phyloP scores from a whole-genome alignment of 2,329 filamentous ascomycete species.

The Colletotrichum shisoi region DNA sequence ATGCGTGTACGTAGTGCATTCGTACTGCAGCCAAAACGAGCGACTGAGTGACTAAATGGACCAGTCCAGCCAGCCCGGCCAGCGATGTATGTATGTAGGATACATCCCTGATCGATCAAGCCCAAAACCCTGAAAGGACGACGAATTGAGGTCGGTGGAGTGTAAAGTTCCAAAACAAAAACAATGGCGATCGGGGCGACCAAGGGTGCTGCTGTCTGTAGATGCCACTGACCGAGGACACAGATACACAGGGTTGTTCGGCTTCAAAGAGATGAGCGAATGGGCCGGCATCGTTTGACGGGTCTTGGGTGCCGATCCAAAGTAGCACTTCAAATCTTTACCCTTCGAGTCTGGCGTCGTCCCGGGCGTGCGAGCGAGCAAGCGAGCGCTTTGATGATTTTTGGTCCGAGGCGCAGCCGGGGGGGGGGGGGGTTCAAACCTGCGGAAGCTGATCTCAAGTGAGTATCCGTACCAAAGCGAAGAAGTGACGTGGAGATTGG shows the following conservation, averaged over 20 bases:
- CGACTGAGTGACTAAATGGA: conserved; percentile 30
- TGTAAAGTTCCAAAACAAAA: background rate
- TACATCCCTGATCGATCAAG: background rate
- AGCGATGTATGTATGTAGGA: background rate
- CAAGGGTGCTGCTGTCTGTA: background rate
- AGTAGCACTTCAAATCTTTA: background rate
- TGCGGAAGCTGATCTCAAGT: conserved; percentile 4
- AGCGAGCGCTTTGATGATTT: conserved; percentile 3
- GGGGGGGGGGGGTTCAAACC: background rate
- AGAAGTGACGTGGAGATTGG: conserved; percentile 30
- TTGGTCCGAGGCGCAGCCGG: conserved; percentile 9
- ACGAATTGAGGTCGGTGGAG: background rate
- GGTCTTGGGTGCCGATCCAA: conserved; percentile 8
- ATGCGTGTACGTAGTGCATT: background rate
- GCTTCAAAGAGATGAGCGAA: conserved; percentile 11
- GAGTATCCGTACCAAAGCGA: background rate
- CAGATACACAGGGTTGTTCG: background rate
- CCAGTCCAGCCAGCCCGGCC: conserved; percentile 35
- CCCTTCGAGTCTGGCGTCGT: background rate
- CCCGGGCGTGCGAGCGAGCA: background rate
- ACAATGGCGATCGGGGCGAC: conserved; percentile 1
- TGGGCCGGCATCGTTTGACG: background rate
- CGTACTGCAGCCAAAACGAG: conserved; percentile 1
- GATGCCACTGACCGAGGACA: background rate
- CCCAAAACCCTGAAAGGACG: background rate